Base-by-base conservation (phyloP, 2,329 filamentous ascomycete genomes). In the Epichloe gansuensis region DNA sequence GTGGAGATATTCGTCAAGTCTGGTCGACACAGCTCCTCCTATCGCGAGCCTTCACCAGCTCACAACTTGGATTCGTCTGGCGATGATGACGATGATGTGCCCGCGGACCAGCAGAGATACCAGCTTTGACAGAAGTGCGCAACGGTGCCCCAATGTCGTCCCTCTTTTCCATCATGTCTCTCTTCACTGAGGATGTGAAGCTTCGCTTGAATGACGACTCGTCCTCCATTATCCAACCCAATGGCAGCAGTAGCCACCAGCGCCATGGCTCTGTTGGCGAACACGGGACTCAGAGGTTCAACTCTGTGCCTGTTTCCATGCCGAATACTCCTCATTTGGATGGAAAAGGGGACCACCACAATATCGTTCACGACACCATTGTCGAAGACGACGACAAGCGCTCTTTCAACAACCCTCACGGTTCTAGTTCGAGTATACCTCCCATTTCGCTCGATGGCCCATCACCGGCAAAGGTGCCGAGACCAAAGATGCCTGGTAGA, bases 1-100 rank as follows among this genome's bases (percentile, higher is more conserved):
- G 91, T 98, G 1, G 90, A 98, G 67, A 97, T 98, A 52, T 98
- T 97, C 65, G 93, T 98, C 67, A 97, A 96, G 66, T 96, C 91
- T 2, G 83, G 84, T 44, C 75, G 54, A 46, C 52, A 54, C 12
- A 23, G 35, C 43, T 35, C 48, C 11, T 46, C 48, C 13, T 46
- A 51, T 13, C 48, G 45, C 15, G 48, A 56, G 25, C 9, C 46
- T 21, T 34, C 41, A 7, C 78, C 42, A 73, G 55, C 55, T 13
- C 59, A 62, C 15, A 63, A 60, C 31, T 39, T 65, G 39, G 63
- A 72, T 64, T 65, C 71, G 50, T 80, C 80, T 4, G 78, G 78
- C 55, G 85, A 25, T 25, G 31, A 31, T 31, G 31, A 87, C n/a
- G 85, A 89, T n/a, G 84, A 85, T 31, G 72, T 75, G 35, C 69